These are phyloP conservation scores for Polychytrium aggregatum DNA, from an alignment of 192 early-diverging fungal genomes.

Conservation along the genomic window DNA sequence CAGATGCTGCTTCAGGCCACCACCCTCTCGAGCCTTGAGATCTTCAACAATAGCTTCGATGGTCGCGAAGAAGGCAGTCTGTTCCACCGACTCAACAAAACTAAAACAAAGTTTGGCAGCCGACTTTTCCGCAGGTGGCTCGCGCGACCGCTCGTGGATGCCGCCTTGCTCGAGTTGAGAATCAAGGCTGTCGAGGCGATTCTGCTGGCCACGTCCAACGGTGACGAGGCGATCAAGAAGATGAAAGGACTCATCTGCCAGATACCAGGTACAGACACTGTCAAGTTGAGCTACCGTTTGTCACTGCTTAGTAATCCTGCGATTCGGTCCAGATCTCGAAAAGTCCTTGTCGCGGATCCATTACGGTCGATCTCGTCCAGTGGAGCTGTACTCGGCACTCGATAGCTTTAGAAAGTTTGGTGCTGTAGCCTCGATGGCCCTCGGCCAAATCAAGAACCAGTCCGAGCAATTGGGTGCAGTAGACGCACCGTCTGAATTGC, in stretches of 20 bases:
- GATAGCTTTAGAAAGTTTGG: conserved; percentile 30
- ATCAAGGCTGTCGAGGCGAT: conserved; percentile 52
- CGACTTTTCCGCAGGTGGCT: conserved; percentile 61
- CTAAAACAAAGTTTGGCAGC: conserved; percentile 50
- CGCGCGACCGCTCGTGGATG: conserved; percentile 48
- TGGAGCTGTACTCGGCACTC: conserved; percentile 45
- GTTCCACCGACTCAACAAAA: conserved; percentile 54
- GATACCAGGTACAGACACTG: conserved; percentile 13
- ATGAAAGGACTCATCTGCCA: conserved; percentile 33
- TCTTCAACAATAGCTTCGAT: conserved; percentile 43
- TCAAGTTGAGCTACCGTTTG: too few species aligned
- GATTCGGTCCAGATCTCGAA: conserved; percentile 59
- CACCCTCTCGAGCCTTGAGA: conserved; percentile 53
- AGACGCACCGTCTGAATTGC: too few species aligned
- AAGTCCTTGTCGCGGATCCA: conserved; percentile 52
- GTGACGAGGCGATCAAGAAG: conserved; percentile 17
- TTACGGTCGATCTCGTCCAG: conserved; percentile 47
- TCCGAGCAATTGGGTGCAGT: too few species aligned
- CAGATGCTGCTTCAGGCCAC: conserved; percentile 61
- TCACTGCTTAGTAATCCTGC: too few species aligned
- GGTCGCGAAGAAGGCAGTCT: conserved; percentile 32
- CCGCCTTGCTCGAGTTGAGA: conserved; percentile 37
- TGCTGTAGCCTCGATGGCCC: too few species aligned
- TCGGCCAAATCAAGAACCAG: too few species aligned
- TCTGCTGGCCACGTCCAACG: conserved; percentile 12